These are phyloP conservation scores for Irpex sp. DNA, from an alignment of 1,284 basidiomycete genomes.

Conservation along the genomic window DNA sequence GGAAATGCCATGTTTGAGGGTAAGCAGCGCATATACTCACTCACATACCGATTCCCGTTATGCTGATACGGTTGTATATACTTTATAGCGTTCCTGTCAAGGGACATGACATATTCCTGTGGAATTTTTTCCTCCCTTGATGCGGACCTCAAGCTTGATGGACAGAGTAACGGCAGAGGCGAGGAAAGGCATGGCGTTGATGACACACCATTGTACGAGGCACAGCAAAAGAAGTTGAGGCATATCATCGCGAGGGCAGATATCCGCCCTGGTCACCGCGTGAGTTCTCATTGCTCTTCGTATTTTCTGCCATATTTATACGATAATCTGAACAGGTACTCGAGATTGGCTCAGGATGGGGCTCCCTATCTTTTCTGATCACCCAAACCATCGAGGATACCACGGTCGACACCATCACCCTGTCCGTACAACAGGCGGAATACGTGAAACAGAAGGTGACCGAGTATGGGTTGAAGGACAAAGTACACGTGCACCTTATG, in stretches of 20 bases:
- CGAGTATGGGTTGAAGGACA: slow-evolving; percentile 31
- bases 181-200: slow-evolving; percentile 48
- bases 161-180: slow-evolving; percentile 7
- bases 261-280: slow-evolving; percentile 55
- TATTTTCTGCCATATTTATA: neutral
- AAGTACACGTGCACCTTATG: slow-evolving; percentile 71
- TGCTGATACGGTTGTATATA: slow-evolving; percentile 22
- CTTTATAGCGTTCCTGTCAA: slow-evolving; percentile 59
- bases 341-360: slow-evolving; percentile 84
- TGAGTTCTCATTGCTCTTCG: slow-evolving; percentile 24
- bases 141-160: slow-evolving; percentile 43
- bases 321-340: slow-evolving; percentile 31
- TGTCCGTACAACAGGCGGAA: slow-evolving; percentile 67
- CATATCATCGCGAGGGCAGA: slow-evolving; percentile 53
- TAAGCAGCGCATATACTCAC: slow-evolving; percentile 34
- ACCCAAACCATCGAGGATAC: slow-evolving; percentile 49
- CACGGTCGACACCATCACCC: slow-evolving; percentile 72
- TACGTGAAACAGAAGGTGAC: slow-evolving; percentile 62
- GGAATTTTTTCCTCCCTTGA: slow-evolving; percentile 69
- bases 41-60: slow-evolving; percentile 44
- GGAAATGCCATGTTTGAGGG: slow-evolving; percentile 32
- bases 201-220: slow-evolving; percentile 65
- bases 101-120: slow-evolving; percentile 83
- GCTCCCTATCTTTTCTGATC: slow-evolving; percentile 69
- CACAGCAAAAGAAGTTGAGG: slow-evolving; percentile 63